Evolutionary conservation across 768 basidiomycete genomes (phyloP).

Genomic region (Tricholoma bakamatsutake): DNA sequence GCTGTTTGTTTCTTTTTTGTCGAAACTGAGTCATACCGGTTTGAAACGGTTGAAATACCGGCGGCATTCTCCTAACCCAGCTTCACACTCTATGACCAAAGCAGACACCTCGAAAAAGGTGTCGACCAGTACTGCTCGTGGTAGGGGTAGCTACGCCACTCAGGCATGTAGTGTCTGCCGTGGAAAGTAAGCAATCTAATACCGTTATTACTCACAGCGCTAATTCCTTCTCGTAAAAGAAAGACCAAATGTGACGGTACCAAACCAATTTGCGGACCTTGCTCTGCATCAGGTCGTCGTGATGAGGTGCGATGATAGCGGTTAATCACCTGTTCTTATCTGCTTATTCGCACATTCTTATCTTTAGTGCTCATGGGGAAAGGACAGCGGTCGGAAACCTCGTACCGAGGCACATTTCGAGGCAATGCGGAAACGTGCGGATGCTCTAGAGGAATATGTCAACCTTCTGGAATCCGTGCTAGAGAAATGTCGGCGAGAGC

Average conservation of each 20-base stretch:
- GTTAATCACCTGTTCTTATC: not conserved
- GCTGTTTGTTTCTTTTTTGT: not conserved
- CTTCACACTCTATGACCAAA: constrained; percentile 8
- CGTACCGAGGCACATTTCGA: constrained; percentile 42
- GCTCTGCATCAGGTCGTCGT: constrained; percentile 30
- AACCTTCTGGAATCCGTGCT: constrained; percentile 36
- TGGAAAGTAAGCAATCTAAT: constrained; percentile 28
- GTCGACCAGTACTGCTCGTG: constrained; percentile 21
- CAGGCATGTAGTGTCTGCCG: constrained; percentile 35
- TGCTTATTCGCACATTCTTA: not conserved
- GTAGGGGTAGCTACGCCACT: constrained; percentile 30
- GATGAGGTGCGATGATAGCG: constrained; percentile 25
- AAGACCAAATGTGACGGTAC: constrained; percentile 43
- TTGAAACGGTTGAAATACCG: not conserved
- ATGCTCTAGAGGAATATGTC: constrained; percentile 34
- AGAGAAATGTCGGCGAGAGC: constrained; percentile 34
- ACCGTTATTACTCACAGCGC: not conserved
- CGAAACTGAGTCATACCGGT: not conserved
- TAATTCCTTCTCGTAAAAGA: constrained; percentile 18
- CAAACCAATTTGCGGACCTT: constrained; percentile 38
- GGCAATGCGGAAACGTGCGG: constrained; percentile 34
- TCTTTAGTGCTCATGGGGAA: constrained; percentile 38
- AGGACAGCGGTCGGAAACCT: constrained; percentile 34
- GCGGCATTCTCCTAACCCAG: not conserved
- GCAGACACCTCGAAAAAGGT: constrained; percentile 18